These are phyloP conservation scores for Cryphonectria naterciae DNA, from an alignment of 2,329 filamentous ascomycete species.

Conservation along the genomic window DNA sequence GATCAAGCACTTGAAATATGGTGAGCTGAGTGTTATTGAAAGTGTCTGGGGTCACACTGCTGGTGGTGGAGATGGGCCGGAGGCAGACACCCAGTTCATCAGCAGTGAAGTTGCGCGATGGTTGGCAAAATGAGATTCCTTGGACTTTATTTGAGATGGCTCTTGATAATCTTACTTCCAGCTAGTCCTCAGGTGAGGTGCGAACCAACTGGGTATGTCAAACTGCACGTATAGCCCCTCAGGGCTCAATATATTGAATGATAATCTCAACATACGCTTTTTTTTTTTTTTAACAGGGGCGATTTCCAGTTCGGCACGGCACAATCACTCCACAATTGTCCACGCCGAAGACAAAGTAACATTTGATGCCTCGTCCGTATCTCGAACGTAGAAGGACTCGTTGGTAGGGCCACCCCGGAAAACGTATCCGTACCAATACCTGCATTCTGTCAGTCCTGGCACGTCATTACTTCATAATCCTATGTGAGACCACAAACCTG, in stretches of 20 bases:
- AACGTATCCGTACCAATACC: slow-evolving; percentile 28
- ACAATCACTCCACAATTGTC: slow-evolving; percentile 19
- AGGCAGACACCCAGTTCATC: slow-evolving; percentile 10
- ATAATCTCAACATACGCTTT: neutral
- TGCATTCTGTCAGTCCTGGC: neutral
- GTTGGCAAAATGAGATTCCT: neutral
- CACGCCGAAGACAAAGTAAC: slow-evolving; percentile 19
- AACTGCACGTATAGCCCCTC: neutral
- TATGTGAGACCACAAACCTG: neutral
- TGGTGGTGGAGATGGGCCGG: slow-evolving; percentile 3
- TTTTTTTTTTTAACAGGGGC: neutral
- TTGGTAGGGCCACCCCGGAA: slow-evolving; percentile 24
- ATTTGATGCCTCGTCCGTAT: slow-evolving; percentile 2
- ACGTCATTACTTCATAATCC: neutral
- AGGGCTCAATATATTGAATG: neutral
- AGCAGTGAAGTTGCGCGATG: slow-evolving; percentile 1
- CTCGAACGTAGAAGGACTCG: slow-evolving; percentile 23
- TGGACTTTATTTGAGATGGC: neutral
- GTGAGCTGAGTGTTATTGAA: slow-evolving; percentile 14
- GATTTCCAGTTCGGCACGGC: too few species aligned
- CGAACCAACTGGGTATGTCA: neutral
- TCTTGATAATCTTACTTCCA: neutral
- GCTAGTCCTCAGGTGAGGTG: neutral
- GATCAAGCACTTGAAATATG: slow-evolving; percentile 1
- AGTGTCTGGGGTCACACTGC: slow-evolving; percentile 17